Base-by-base conservation (phyloP, 1,284 basidiomycete species). In the Puccinia novopanici region DNA sequence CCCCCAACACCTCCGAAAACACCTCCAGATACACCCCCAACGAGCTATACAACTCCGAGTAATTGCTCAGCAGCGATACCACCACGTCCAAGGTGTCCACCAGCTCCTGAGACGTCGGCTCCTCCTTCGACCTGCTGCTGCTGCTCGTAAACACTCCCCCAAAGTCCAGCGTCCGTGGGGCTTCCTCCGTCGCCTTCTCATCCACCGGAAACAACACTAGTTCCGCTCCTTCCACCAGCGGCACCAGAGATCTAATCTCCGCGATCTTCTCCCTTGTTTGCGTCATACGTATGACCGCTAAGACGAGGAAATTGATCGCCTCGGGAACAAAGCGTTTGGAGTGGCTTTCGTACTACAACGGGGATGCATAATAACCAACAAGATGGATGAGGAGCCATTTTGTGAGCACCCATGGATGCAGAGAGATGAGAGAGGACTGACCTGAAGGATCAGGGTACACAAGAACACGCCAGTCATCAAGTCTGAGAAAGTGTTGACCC, bases 311-410 rank as follows among this genome's bases (percentile, higher is more conserved):
- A 86, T 93, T 96, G 82, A 95, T 85, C 1, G 89, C 93, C 86
- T 99, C 97, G 0, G 97, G 97, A 3, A 97, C 90, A 55, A 96
- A 87, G 5, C 96, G 90, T 85, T 93, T 94, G 19, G 94, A 95
- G 63, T 93, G 86, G 37, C 87, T 85, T 87, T 99, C 96, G 84
- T 92, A 97, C 87, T 95, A 89, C 90, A 85, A 27, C 34, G 68
- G 37, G 42, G 83, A 24, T 19, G 27, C 10, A 19, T 34, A 34
- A 34, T 34, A 34, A 34, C 4, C 34, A 34, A 34, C 34, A 34
- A 34, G 34, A 34, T 34, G 34, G 50, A 30, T 40, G 22, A 12
- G 34, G 8, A 71, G 45, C 55, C 52, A 24, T n/a, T 68, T 68
- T 4, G 34, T 34, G 34, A 34, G 4, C 5, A 34, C 17, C 27